Percentiles rank a stretch among this genome's conserved stretches.
Conservation (phyloP, 257 asterid genomes). For the Lithospermum erythrorhizon region DNA sequence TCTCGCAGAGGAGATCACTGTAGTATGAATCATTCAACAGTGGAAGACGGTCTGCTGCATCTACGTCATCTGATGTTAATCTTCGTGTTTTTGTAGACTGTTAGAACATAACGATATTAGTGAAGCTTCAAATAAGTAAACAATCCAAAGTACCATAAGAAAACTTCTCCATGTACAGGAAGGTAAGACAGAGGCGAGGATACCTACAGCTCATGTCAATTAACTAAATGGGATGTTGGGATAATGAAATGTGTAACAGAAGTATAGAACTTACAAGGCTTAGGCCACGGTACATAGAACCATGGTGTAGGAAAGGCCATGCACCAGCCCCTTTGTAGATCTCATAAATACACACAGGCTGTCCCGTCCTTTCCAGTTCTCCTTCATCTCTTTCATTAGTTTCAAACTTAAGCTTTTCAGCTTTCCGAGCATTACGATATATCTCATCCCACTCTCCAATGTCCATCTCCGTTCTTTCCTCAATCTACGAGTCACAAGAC, state of each 20-base stretch:
- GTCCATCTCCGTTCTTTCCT: slow-evolving; percentile 82
- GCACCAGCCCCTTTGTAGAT: slow-evolving; percentile 87
- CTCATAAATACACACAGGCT: slow-evolving; percentile 87
- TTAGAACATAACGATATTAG: slow-evolving; percentile 19
- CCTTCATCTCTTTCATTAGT: slow-evolving; percentile 94
- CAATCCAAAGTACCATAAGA: slow-evolving; percentile 1
- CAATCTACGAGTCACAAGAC: slow-evolving; percentile 46
- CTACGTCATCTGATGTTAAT: slow-evolving; percentile 85
- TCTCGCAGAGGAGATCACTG: slow-evolving; percentile 79
- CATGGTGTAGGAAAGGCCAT: slow-evolving; percentile 96
- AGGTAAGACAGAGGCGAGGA: background rate
- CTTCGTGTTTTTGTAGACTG: slow-evolving; percentile 66
- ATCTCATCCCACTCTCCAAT: slow-evolving; percentile 88
- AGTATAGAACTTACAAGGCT: slow-evolving; percentile 68
- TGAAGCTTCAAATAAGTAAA: slow-evolving; percentile 4
- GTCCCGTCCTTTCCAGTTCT: slow-evolving; percentile 97
- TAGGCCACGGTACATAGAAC: slow-evolving; percentile 95
- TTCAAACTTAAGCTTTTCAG: slow-evolving; percentile 90
- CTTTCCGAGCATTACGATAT: slow-evolving; percentile 83
- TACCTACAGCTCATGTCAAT: background rate
- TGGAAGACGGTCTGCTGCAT: slow-evolving; percentile 84
- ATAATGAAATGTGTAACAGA: too few relatives aligned
- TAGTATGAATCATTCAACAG: slow-evolving; percentile 68
- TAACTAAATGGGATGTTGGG: background rate
- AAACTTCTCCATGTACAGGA: background rate